These are phyloP conservation scores for Ceratobasidium sp. DNA, from an alignment of 1,284 basidiomycete genomes.

Conservation along the genomic window DNA sequence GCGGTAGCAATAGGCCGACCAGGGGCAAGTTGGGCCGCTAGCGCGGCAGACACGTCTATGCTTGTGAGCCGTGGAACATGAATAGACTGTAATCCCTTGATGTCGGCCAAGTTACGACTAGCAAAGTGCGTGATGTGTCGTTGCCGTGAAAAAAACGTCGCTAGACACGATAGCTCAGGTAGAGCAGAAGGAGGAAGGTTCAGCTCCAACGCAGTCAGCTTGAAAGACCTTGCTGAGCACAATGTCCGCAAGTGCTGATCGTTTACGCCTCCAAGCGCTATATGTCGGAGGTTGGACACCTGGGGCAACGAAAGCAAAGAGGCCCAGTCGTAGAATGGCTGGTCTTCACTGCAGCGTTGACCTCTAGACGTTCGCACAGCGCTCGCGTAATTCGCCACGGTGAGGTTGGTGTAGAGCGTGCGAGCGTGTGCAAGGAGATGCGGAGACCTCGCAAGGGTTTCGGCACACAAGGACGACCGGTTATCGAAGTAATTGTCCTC, in stretches of 20 bases:
- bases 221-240: constrained; percentile 10
- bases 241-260: constrained; percentile 18
- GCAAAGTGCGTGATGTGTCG: constrained; percentile 36
- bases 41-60: constrained; percentile 33
- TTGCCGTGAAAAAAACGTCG: constrained; percentile 22
- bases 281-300: constrained; percentile 17
- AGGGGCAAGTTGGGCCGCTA: constrained; percentile 32
- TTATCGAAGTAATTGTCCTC: constrained; percentile 39
- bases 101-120: constrained; percentile 38
- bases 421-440: constrained; percentile 32
- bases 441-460: constrained; percentile 11
- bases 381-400: constrained; percentile 32
- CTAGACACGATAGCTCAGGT: constrained; percentile 27
- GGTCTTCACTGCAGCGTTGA: constrained; percentile 26
- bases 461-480: constrained; percentile 39
- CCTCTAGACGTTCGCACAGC: constrained; percentile 30
- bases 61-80: constrained; percentile 25
- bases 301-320: constrained; percentile 17
- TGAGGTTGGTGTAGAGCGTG: constrained; percentile 23
- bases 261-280: constrained; percentile 20
- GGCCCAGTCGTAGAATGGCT: constrained; percentile 31
- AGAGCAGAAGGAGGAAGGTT: constrained; percentile 29
- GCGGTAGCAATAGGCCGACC: constrained; percentile 31
- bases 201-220: constrained; percentile 33
- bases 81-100: neutral